These are phyloP conservation scores for Xylaria sp. DNA, from an alignment of 2,329 filamentous ascomycete species.

Conservation along the genomic window DNA sequence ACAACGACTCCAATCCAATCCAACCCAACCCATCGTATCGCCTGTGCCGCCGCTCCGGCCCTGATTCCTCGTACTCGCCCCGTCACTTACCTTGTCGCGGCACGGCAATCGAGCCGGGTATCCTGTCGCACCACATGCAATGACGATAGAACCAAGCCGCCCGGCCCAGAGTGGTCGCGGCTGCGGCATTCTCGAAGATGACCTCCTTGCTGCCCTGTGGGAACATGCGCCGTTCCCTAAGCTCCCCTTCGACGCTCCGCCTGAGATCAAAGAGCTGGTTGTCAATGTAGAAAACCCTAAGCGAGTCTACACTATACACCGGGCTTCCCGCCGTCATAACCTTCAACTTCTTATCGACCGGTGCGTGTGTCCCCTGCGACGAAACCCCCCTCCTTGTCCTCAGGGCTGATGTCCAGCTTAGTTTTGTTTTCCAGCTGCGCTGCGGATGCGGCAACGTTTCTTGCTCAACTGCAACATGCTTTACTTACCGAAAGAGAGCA, in stretches of 20 bases:
- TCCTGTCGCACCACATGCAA: slow-evolving; percentile 44
- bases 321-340: slow-evolving; percentile 68
- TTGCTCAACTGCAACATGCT: slow-evolving; percentile 82
- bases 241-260: slow-evolving; percentile 68
- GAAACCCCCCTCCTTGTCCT: not conserved
- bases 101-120: slow-evolving; percentile 22
- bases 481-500: slow-evolving; percentile 77
- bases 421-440: slow-evolving; percentile 83
- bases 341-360: slow-evolving; percentile 75
- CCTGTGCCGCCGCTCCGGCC: not conserved
- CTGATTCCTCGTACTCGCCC: not conserved
- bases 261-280: slow-evolving; percentile 64
- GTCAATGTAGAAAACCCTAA: slow-evolving; percentile 70
- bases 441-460: slow-evolving; percentile 76
- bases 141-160: slow-evolving; percentile 59
- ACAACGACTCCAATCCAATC: no score
- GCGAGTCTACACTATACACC: slow-evolving; percentile 68
- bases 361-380: slow-evolving; percentile 54
- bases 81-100: slow-evolving; percentile 5
- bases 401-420: slow-evolving; percentile 51
- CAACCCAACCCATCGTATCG: not conserved
- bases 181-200: slow-evolving; percentile 53
- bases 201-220: slow-evolving; percentile 68
- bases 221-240: slow-evolving; percentile 68
- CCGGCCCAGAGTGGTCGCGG: slow-evolving; percentile 49